Evolutionary conservation across 2,329 filamentous ascomycete genomes (phyloP).

Genomic region (Stagonosporopsis chrysanthemi): DNA sequence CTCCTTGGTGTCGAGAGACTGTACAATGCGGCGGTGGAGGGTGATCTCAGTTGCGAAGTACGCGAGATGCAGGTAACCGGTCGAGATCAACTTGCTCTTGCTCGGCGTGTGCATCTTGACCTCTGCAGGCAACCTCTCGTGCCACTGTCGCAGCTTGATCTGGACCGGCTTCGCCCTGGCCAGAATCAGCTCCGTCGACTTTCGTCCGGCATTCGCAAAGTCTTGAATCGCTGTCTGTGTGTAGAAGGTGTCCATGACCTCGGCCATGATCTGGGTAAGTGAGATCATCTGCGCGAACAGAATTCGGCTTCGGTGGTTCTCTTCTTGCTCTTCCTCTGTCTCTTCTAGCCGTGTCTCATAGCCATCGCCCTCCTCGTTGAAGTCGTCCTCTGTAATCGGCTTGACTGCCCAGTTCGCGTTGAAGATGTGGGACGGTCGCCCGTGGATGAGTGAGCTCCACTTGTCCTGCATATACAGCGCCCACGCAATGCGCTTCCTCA

Average conservation of each 20-base stretch:
- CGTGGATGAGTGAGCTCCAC: conserved; percentile 86
- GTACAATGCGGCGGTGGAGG: conserved; percentile 87
- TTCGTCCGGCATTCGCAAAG: conserved; percentile 69
- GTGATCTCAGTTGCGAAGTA: conserved; percentile 96
- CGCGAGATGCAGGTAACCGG: conserved; percentile 79
- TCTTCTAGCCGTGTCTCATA: conserved; percentile 60
- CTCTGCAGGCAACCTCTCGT: conserved; percentile 69
- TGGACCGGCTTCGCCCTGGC: conserved; percentile 82
- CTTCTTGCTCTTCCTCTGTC: conserved; percentile 65
- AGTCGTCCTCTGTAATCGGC: conserved; percentile 70
- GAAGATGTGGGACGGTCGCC: conserved; percentile 80
- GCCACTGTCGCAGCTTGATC: conserved; percentile 84
- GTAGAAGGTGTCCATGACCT: conserved; percentile 85
- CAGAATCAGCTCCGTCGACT: conserved; percentile 76
- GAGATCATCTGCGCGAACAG: conserved; percentile 79
- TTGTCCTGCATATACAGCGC: conserved; percentile 94
- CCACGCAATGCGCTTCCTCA: conserved; percentile 88
- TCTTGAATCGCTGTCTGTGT: conserved; percentile 77
- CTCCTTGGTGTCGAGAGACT: conserved; percentile 68
- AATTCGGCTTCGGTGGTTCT: conserved; percentile 72
- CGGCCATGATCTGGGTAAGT: conserved; percentile 76
- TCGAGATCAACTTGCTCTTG: conserved; percentile 54
- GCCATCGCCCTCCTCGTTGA: conserved; percentile 66
- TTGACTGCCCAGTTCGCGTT: conserved; percentile 79
- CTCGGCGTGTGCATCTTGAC: conserved; percentile 69